phyloP scores from a whole-genome alignment of 1,284 basidiomycete genomes.

The Marasmius oreades region DNA sequence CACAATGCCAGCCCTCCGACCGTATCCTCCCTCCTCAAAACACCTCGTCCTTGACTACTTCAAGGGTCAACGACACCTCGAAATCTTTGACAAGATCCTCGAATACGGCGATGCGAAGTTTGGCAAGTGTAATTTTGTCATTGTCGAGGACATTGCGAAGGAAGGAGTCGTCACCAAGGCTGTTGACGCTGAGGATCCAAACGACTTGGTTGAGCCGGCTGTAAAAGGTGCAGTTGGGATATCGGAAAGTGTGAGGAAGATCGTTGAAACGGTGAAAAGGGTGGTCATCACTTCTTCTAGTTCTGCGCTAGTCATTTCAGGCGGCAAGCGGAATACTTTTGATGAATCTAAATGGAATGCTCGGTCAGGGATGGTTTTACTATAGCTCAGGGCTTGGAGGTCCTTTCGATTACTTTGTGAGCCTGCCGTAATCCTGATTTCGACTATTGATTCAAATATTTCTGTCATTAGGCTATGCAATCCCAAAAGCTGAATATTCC shows the following conservation, averaged over 20 bases:
- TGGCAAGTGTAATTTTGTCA: constrained; percentile 23
- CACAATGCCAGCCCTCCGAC: not conserved
- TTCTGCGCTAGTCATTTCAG: constrained; percentile 45
- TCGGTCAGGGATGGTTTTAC: constrained; percentile 31
- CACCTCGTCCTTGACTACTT: constrained; percentile 21
- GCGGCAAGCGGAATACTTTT: constrained; percentile 27
- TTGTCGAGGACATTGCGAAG: constrained; percentile 25
- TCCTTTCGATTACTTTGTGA: too few species aligned
- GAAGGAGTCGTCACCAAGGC: constrained; percentile 30
- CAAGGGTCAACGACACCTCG: constrained; percentile 24
- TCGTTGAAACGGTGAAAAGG: constrained; percentile 43
- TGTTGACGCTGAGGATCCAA: constrained; percentile 21
- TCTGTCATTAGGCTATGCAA: too few species aligned
- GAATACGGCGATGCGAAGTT: constrained; percentile 10
- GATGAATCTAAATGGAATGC: constrained; percentile 57
- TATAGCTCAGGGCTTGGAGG: too few species aligned
- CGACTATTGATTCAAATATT: too few species aligned
- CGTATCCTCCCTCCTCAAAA: not conserved
- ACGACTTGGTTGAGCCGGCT: constrained; percentile 39
- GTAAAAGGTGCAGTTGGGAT: constrained; percentile 40
- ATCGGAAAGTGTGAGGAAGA: constrained; percentile 32
- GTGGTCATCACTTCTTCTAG: constrained; percentile 65
- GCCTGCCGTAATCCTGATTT: too few species aligned
- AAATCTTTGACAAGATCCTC: constrained; percentile 15
- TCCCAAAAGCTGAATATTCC: too few species aligned